Conservation (phyloP, 768 basidiomycete genomes). For the Artomyces pyxidatus region DNA sequence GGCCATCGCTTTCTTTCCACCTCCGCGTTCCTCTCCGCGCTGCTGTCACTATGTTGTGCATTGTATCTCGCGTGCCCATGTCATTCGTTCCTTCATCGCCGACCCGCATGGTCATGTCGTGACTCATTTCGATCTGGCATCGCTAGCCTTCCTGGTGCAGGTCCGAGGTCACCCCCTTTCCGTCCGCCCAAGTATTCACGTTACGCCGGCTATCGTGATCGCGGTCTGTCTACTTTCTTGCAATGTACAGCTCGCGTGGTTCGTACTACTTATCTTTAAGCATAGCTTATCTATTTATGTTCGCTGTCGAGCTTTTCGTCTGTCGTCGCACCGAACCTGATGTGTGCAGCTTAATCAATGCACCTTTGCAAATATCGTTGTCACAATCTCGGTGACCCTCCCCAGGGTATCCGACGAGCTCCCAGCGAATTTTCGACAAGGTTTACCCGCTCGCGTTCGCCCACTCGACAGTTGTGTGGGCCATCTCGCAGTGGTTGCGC, state of each 20-base stretch:
- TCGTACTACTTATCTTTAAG: slow-evolving; percentile 3
- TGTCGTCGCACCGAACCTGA: not conserved
- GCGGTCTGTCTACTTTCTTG: slow-evolving; percentile 4
- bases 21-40: not conserved
- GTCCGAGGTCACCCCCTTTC: not conserved
- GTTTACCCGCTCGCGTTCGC: too few species aligned
- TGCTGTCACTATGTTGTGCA: not conserved
- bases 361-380: too few species aligned
- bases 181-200: not conserved
- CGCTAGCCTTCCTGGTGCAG: not conserved
- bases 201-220: slow-evolving; percentile 8
- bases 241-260: slow-evolving; percentile 3
- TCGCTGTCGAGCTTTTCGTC: not conserved
- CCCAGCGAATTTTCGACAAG: too few species aligned
- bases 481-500: too few species aligned
- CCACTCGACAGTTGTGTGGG: too few species aligned
- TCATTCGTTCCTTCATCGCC: not conserved
- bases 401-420: too few species aligned
- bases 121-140: slow-evolving; percentile 3
- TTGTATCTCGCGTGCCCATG: not conserved
- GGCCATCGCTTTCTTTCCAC: not conserved
- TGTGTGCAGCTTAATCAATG: too few species aligned
- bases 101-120: slow-evolving; percentile 2
- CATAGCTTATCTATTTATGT: slow-evolving; percentile 5
- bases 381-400: too few species aligned